Percentiles rank a stretch among this genome's conserved stretches.
phyloP scores from a whole-genome alignment of 2,329 filamentous ascomycete species.

The Byssothecium circinans region DNA sequence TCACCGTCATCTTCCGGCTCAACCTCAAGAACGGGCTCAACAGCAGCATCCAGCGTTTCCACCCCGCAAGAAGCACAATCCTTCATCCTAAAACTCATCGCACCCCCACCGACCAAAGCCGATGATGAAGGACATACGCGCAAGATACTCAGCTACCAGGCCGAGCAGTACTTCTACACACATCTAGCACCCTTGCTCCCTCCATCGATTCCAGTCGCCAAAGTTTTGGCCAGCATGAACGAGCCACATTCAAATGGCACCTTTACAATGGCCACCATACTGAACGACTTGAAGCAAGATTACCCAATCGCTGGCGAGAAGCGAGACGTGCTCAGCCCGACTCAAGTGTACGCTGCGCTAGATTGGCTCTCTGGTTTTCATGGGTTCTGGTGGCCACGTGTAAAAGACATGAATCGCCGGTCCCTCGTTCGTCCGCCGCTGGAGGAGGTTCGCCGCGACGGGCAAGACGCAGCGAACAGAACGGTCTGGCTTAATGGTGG shows the following conservation, averaged over 20 bases:
- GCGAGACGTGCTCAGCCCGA: constrained; percentile 49
- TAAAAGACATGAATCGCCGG: constrained; percentile 29
- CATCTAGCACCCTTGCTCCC: constrained; percentile 56
- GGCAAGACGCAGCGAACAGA: constrained; percentile 18
- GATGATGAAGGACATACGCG: constrained; percentile 63
- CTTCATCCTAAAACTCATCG: constrained; percentile 63
- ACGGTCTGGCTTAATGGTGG: constrained; percentile 66
- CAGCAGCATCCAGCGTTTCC: constrained; percentile 10
- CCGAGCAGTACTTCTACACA: constrained; percentile 68
- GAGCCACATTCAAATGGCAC: constrained; percentile 38
- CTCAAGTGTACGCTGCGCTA: constrained; percentile 58
- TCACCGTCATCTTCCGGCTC: constrained; percentile 9
- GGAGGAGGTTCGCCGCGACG: constrained; percentile 50
- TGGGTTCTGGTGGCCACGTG: constrained; percentile 52
- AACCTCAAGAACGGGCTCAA: constrained; percentile 17
- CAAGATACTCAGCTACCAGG: constrained; percentile 68
- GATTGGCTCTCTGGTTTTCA: constrained; percentile 68
- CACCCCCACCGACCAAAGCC: constrained; percentile 49
- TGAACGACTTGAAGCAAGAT: constrained; percentile 57
- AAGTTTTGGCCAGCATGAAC: constrained; percentile 52
- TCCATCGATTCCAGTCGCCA: constrained; percentile 51
- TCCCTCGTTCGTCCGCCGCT: constrained; percentile 58
- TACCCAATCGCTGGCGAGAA: constrained; percentile 63
- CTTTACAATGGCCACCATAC: constrained; percentile 56
- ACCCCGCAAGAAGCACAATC: constrained; percentile 29